phyloP scores from a whole-genome alignment of 352 stramenopile genomes.

The Stramenopiles sp. region DNA sequence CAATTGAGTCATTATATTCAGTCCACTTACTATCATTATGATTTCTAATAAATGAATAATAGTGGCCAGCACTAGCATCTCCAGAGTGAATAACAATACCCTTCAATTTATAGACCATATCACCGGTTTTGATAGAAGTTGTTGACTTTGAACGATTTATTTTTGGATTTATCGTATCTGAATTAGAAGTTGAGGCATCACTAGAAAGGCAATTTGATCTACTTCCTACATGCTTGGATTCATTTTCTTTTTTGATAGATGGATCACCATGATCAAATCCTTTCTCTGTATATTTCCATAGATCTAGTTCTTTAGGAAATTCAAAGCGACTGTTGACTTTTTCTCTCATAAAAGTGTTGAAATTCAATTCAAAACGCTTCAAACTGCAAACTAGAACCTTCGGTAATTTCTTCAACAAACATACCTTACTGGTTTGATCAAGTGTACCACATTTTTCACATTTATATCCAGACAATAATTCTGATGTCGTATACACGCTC shows the following conservation, averaged over 20 bases:
- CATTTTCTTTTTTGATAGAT: no score
- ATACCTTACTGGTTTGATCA: slow-evolving; percentile 21
- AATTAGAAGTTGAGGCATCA: not conserved
- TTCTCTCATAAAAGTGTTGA: slow-evolving; percentile 28
- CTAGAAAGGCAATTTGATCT: not conserved
- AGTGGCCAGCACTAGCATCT: slow-evolving; percentile 27
- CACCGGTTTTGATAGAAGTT: slow-evolving; percentile 29
- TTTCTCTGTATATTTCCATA: slow-evolving; percentile 30
- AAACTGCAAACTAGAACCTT: slow-evolving; percentile 22
- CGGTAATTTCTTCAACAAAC: slow-evolving; percentile 19
- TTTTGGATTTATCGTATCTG: slow-evolving; percentile 4
- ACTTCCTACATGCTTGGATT: no score
- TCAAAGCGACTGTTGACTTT: slow-evolving; percentile 31
- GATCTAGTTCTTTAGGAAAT: slow-evolving; percentile 25
- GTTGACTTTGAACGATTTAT: slow-evolving; percentile 1
- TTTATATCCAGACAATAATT: slow-evolving; percentile 9
- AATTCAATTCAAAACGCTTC: slow-evolving; percentile 29
- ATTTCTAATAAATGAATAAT: slow-evolving; percentile 31
- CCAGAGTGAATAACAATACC: slow-evolving; percentile 30
- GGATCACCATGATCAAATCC: slow-evolving; percentile 22
- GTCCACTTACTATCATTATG: slow-evolving; percentile 19
- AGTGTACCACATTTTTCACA: slow-evolving; percentile 10
- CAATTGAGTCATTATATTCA: slow-evolving; percentile 30
- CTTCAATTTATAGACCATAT: slow-evolving; percentile 17
- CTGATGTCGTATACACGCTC: slow-evolving; percentile 5